Evolutionary conservation across 148 eudicot species (phyloP).

Genomic region (Rhododendron henanense): DNA sequence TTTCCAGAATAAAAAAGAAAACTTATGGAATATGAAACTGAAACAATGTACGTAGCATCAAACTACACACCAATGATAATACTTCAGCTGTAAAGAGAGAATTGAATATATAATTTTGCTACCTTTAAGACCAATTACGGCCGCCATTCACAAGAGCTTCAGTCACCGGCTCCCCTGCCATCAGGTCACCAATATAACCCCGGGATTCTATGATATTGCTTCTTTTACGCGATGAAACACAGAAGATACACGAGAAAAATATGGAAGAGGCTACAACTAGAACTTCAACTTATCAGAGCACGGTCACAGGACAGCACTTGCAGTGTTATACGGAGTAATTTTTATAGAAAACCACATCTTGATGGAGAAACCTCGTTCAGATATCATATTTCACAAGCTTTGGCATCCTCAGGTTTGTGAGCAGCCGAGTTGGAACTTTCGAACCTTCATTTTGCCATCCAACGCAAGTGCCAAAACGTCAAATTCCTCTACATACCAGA

Average conservation of each 20-base stretch:
- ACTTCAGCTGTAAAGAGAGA: background rate
- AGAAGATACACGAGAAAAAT: background rate
- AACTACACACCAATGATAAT: background rate
- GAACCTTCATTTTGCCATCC: conserved; percentile 72
- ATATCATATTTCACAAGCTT: background rate
- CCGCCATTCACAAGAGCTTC: background rate
- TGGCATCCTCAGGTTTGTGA: conserved; percentile 34
- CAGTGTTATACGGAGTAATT: background rate
- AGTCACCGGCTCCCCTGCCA: background rate
- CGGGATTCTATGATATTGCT: background rate
- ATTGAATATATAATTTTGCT: background rate
- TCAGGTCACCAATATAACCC: background rate
- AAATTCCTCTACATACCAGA: conserved; percentile 94
- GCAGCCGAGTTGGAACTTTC: conserved; percentile 65
- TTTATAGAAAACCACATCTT: background rate
- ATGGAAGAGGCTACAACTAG: background rate
- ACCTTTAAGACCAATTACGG: background rate
- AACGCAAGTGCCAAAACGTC: conserved; percentile 88
- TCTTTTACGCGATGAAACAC: background rate
- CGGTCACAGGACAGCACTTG: background rate
- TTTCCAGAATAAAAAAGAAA: background rate
- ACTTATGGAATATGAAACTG: background rate
- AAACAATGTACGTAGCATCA: background rate
- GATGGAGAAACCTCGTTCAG: background rate
- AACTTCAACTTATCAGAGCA: background rate